A percentile compares a stretch with the other conserved stretches of the same genome.
Conservation (phyloP, 2,329 filamentous ascomycete species). For the Calcarisporium arbuscula region DNA sequence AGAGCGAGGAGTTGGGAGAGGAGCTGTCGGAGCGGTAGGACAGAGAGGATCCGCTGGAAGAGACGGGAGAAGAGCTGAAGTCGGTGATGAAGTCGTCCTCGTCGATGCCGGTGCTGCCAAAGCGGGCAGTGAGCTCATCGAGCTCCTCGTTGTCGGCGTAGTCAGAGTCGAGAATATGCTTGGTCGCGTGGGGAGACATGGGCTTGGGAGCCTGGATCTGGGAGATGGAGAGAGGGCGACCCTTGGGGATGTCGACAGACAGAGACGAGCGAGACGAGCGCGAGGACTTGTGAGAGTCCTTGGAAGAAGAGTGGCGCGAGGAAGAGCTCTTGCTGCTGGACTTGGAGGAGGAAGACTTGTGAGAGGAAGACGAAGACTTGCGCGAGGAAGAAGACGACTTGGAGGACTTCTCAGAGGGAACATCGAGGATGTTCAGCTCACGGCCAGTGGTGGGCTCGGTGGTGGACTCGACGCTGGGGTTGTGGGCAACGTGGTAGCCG, state of each 20-base stretch:
- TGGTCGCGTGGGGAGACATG: slow-evolving; percentile 78
- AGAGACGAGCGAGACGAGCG: slow-evolving; percentile 43
- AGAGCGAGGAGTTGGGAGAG: slow-evolving; percentile 65
- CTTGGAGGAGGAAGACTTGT: slow-evolving; percentile 20
- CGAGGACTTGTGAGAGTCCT: slow-evolving; percentile 37
- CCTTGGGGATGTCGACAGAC: slow-evolving; percentile 70
- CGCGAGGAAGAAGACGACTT: slow-evolving; percentile 36
- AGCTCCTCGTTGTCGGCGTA: slow-evolving; percentile 67
- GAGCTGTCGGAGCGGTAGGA: slow-evolving; percentile 69
- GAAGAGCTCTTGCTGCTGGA: slow-evolving; percentile 27
- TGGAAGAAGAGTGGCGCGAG: slow-evolving; percentile 27
- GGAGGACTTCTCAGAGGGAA: slow-evolving; percentile 49
- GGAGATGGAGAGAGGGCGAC: slow-evolving; percentile 79
- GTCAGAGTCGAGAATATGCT: slow-evolving; percentile 76
- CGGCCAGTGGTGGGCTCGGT: slow-evolving; percentile 95
- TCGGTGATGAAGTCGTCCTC: slow-evolving; percentile 50
- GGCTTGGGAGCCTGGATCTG: slow-evolving; percentile 91
- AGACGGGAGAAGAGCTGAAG: slow-evolving; percentile 54
- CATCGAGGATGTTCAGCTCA: slow-evolving; percentile 95
- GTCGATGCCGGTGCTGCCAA: slow-evolving; percentile 55
- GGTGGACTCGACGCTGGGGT: slow-evolving; percentile 82
- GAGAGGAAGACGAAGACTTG: slow-evolving; percentile 37
- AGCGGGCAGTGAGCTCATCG: slow-evolving; percentile 73
- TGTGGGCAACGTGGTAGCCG: slow-evolving; percentile 96
- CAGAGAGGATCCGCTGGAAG: slow-evolving; percentile 63